Evolutionary conservation across 2,329 filamentous ascomycete genomes (phyloP), one percentile per base, ranked within the genome.

Genomic region (Stenocarpella maydis): DNA sequence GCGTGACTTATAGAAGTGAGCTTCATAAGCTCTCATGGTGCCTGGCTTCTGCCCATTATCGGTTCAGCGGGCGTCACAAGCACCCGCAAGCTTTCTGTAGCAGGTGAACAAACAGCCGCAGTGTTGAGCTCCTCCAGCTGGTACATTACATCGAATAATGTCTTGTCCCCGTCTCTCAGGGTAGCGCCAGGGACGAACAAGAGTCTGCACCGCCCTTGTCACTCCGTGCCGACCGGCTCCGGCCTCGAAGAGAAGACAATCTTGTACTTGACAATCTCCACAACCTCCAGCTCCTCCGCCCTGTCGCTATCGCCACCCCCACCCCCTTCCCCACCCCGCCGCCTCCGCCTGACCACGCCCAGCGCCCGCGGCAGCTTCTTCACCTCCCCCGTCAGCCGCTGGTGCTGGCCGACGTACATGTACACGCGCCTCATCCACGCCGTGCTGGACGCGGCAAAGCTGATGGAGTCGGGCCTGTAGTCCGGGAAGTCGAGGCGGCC

Each of bases 361-460:
- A 98, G 78, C 3, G 95, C 90, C 76, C 88, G 92, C 7, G 87
- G 87, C 61, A 98, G 81, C 80, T 94, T 97, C 85, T 94, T 97
- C 60, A 97, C 90, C 79, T 98, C 94, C 4, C 96, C 96, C 1
- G 90, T 92, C 77, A 98, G 87, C 71, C 95, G 87, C 82, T 98
- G 96, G 78, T 98, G 92, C 76, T 91, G 88, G 7, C 95, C 96
- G 5, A 98, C 88, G 77, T 95, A 97, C 60, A 98, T 82, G 77
- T 97, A 93, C 34, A 95, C 94, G 43, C 89, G 87, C 81, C 94
- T 97, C 92, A 95, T 97, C 95, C 95, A 98, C 12, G 87, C 87
- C 0, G 88, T 90, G 74, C 88, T 86, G 19, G 83, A 83, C 0
- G 78, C 75, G 54, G 83, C 83, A 12, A 69, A 71, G 2, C 67